Percentiles rank a stretch among this genome's conserved stretches.
phyloP scores from a whole-genome alignment of 1,139 yeast genomes.

The Geotrichum reessii region DNA sequence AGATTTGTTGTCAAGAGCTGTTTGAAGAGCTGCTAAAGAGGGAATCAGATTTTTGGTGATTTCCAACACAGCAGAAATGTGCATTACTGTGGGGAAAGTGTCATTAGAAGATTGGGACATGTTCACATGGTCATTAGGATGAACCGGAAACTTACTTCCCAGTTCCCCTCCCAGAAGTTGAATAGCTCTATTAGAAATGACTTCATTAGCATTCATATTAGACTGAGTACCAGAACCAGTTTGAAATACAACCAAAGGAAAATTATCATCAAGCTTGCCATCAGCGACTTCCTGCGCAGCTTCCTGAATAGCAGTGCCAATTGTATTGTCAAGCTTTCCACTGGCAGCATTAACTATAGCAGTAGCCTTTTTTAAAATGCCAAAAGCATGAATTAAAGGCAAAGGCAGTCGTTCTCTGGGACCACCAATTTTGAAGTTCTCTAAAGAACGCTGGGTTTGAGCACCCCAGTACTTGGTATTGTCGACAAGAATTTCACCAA shows the following conservation, averaged over 20 bases:
- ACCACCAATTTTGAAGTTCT: slow-evolving; percentile 95
- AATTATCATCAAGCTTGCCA: slow-evolving; percentile 87
- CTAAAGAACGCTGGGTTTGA: slow-evolving; percentile 82
- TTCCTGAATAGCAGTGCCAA: slow-evolving; percentile 79
- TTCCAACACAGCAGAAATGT: slow-evolving; percentile 94
- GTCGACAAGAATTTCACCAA: slow-evolving; percentile 91
- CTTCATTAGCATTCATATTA: slow-evolving; percentile 98
- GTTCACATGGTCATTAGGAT: slow-evolving; percentile 97
- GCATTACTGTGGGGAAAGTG: slow-evolving; percentile 98
- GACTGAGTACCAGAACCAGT: slow-evolving; percentile 98
- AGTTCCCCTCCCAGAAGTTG: slow-evolving; percentile 85
- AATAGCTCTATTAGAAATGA: slow-evolving; percentile 94
- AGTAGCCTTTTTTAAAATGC: slow-evolving; percentile 88
- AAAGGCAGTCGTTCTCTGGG: slow-evolving; percentile 83
- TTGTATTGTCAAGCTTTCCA: slow-evolving; percentile 75
- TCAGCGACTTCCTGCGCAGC: slow-evolving; percentile 94
- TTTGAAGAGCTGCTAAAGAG: slow-evolving; percentile 67
- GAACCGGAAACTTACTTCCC: slow-evolving; percentile 91
- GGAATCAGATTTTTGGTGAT: slow-evolving; percentile 72
- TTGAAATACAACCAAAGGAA: slow-evolving; percentile 97
- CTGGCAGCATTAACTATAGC: slow-evolving; percentile 81
- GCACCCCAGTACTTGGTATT: slow-evolving; percentile 91
- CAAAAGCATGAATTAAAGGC: slow-evolving; percentile 87
- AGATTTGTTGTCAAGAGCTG: slow-evolving; percentile 66
- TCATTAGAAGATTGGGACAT: slow-evolving; percentile 98